phyloP scores from a whole-genome alignment of 805 yeast genomes.

The Yarrowia divulgata region DNA sequence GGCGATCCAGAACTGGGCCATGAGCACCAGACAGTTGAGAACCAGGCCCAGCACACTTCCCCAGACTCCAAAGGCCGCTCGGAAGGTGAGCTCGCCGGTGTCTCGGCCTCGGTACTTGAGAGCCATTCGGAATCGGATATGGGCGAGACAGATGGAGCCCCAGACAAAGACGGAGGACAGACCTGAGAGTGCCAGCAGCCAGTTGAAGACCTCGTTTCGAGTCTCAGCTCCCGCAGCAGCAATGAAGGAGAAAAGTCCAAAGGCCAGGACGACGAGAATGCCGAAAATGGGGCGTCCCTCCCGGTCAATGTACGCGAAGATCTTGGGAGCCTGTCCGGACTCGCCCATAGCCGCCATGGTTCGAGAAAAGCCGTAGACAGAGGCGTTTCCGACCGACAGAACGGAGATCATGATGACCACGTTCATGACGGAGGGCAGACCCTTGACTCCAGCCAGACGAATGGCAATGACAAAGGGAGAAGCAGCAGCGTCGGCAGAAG shows the following conservation, averaged over 20 bases:
- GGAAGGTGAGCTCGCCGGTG: not conserved
- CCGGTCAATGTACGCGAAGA: slow-evolving; percentile 4
- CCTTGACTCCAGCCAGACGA: slow-evolving; percentile 10
- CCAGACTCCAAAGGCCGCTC: slow-evolving; percentile 3
- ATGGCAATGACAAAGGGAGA: slow-evolving; percentile 70
- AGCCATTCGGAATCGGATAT: not conserved
- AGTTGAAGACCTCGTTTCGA: not conserved
- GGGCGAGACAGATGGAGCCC: slow-evolving; percentile 2
- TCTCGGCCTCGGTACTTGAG: not conserved
- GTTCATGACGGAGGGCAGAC: slow-evolving; percentile 24
- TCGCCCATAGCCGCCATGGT: slow-evolving; percentile 1
- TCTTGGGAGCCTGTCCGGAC: not conserved
- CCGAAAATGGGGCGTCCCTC: slow-evolving; percentile 1
- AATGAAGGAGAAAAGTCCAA: slow-evolving; percentile 1
- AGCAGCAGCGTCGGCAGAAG: slow-evolving; percentile 65
- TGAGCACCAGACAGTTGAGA: slow-evolving; percentile 2
- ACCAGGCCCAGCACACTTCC: not conserved
- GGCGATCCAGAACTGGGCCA: slow-evolving; percentile 14
- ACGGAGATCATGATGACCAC: slow-evolving; percentile 2
- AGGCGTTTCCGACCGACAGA: slow-evolving; percentile 1
- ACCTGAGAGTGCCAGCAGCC: not conserved
- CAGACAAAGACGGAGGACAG: not conserved
- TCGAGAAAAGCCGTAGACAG: not conserved
- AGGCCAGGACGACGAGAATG: slow-evolving; percentile 1
- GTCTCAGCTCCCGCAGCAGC: not conserved